phyloP scores from a whole-genome alignment of 768 basidiomycete species.

The Mycena polygramma region DNA sequence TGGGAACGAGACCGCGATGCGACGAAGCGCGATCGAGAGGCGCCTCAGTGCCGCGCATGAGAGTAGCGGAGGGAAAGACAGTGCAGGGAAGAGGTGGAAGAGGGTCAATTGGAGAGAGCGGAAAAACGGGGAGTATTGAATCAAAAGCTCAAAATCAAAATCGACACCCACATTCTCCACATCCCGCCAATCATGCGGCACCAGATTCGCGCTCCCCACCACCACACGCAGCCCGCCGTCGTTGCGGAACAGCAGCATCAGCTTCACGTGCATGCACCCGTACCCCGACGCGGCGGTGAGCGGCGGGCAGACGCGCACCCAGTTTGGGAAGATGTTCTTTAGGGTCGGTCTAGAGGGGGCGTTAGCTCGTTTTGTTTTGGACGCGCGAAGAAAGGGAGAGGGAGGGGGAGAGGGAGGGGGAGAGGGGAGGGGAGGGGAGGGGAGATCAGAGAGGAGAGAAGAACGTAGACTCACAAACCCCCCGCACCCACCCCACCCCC shows the following conservation, averaged over 20 bases:
- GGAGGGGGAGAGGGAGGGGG: no score
- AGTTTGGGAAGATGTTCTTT: conserved; percentile 62
- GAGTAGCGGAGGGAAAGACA: no score
- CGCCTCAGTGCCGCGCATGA: no score
- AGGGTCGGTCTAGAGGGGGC: conserved; percentile 40
- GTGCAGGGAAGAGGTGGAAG: no score
- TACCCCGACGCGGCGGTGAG: conserved; percentile 46
- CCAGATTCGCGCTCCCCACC: conserved; percentile 72
- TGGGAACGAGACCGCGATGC: no score
- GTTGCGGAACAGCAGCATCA: conserved; percentile 67
- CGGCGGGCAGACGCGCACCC: conserved; percentile 62
- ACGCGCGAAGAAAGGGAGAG: no score
- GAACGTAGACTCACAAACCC: conserved; percentile 30
- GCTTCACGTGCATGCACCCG: conserved; percentile 67
- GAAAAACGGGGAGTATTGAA: no score
- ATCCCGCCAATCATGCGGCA: conserved; percentile 73
- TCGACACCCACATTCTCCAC: conserved; percentile 84
- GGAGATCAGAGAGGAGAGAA: background rate
- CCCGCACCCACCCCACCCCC: conserved; percentile 50
- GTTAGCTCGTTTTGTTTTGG: no score
- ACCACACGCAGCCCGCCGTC: conserved; percentile 68
- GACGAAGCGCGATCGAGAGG: no score
- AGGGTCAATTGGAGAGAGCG: no score
- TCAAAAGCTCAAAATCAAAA: no score
- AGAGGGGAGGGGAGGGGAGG: no score